Evolutionary conservation across 2,329 filamentous ascomycete species (phyloP).

Genomic region (Venturia nashicola): DNA sequence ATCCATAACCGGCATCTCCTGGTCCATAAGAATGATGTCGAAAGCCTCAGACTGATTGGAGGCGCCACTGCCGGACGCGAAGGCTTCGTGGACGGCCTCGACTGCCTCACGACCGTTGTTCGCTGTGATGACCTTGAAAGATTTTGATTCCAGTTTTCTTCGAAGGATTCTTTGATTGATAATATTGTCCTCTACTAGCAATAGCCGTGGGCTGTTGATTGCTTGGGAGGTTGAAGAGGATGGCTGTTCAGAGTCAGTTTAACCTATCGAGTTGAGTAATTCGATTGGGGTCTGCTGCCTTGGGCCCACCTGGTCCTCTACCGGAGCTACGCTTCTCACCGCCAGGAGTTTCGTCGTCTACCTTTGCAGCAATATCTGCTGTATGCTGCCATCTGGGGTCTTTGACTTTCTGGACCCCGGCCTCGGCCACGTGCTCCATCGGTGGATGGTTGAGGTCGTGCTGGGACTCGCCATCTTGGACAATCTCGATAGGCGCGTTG

Average conservation of each 20-base stretch:
- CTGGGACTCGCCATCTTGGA: constrained; percentile 13
- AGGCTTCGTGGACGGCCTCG: background rate
- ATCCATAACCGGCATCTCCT: constrained; percentile 11
- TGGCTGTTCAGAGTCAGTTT: constrained; percentile 5
- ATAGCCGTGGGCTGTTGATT: background rate
- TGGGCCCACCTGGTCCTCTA: background rate
- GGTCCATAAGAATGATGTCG: constrained; percentile 10
- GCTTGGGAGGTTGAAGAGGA: background rate
- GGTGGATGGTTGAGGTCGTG: constrained; percentile 21
- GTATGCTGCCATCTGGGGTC: constrained; percentile 4
- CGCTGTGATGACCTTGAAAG: constrained; percentile 19
- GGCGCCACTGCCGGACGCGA: background rate
- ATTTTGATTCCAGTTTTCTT: constrained; percentile 20
- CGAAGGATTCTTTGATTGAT: constrained; percentile 23
- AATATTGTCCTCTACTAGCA: constrained; percentile 23
- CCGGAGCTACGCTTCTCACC: background rate
- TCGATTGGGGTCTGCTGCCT: background rate
- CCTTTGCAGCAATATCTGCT: constrained; percentile 7
- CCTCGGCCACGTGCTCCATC: constrained; percentile 18
- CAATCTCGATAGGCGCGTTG: constrained; percentile 14
- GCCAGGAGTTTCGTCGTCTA: constrained; percentile 4
- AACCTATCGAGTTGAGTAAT: background rate
- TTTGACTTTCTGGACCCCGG: background rate
- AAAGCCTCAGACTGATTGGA: background rate
- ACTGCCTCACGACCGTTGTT: constrained; percentile 21